Evolutionary conservation across 345 rosid species (phyloP), one percentile per base, ranked within the genome.

Genomic region (Psidium friedrichsthalianum): DNA sequence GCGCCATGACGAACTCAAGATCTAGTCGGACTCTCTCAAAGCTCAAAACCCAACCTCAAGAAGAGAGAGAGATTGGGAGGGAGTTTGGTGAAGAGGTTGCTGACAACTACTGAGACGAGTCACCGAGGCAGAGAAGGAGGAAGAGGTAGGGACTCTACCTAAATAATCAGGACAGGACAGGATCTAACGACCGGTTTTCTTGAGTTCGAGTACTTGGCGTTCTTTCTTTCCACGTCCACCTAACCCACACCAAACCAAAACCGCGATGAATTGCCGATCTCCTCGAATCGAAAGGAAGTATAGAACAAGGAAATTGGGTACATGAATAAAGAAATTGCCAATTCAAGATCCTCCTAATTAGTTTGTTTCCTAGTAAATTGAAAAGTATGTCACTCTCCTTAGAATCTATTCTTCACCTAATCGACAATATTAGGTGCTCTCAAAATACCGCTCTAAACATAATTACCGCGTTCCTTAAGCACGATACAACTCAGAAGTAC

Each of bases 1-100:
- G 10, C 21, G n/a, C 42, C 36, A 36, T 36, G 36, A 3, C 36
- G 40, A 61, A 29, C 40, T 64, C 78, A 16, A 64, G 12, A 16
- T 40, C 78, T 10, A 16, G 6, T 32, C 20, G 78, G 24, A 18
- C 78, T 32, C 78, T 16, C 5, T 15, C 11, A 61, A 61, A 29
- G 42, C 74, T 29, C 76, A 29, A 32, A n/a, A n/a, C n/a, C 76
- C 76, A 32, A 64, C 76, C 76, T 64, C 76, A 7, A 29, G 20
- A 14, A 1, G 29, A 27, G 74, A 59, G 40, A 27, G 20, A 64
- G 78, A 27, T 20, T 25, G 61, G 25, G 64, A 14, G 42, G 8
- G 78, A 32, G 78, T 69, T 69, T 69, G 80, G 80, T 69, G 80
- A 21, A 69, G 80, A 69, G 80, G 80, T 18, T 69, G 80, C 25